Conservation (phyloP, 768 basidiomycete genomes). For the Cytidiella melzeri region DNA sequence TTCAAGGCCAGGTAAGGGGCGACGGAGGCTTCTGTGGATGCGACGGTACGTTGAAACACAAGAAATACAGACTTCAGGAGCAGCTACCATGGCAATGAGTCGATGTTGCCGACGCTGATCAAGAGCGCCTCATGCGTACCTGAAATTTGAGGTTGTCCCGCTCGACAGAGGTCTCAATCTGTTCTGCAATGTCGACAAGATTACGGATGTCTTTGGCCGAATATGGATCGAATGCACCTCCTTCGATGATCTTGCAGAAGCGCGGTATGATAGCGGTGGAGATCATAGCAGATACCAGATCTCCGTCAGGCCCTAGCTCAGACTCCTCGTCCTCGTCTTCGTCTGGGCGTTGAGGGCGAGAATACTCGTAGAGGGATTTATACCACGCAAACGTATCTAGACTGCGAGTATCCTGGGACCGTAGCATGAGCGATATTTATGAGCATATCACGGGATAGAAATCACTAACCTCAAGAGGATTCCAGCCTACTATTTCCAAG, state of each 20-base stretch:
- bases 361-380: constrained; percentile 70
- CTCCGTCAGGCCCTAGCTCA: constrained; percentile 76
- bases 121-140: constrained; percentile 38
- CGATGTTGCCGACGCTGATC: too few species aligned
- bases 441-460: background rate
- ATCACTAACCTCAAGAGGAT: constrained; percentile 66
- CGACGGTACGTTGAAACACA: constrained; percentile 50
- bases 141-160: constrained; percentile 56
- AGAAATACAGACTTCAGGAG: constrained; percentile 48
- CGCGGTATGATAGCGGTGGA: constrained; percentile 77
- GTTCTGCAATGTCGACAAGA: constrained; percentile 70
- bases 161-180: constrained; percentile 72
- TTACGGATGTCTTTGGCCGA: constrained; percentile 57
- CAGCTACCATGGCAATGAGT: constrained; percentile 31
- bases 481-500: constrained; percentile 82
- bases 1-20: constrained; percentile 41
- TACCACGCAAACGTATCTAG: constrained; percentile 87
- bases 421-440: background rate
- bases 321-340: constrained; percentile 35
- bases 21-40: constrained; percentile 44
- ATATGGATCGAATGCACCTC: constrained; percentile 80
- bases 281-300: constrained; percentile 83
- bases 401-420: constrained; percentile 39
- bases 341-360: constrained; percentile 34
- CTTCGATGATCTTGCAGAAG: constrained; percentile 64